Evolutionary conservation across 495 filamentous ascomycete species (phyloP).

Genomic region (Chaetomidium leptoderma): DNA sequence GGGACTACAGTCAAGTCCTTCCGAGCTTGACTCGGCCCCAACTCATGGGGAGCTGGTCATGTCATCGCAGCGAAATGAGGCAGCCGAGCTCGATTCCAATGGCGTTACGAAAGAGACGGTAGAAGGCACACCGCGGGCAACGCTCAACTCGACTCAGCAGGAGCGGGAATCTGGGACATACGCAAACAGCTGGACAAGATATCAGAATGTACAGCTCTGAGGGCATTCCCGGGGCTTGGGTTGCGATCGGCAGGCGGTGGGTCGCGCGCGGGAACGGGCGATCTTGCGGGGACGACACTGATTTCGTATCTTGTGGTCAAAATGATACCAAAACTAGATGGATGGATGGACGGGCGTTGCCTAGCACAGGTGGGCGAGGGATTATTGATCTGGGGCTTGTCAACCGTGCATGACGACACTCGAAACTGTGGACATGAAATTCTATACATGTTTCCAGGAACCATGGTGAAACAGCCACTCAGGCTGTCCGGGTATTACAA

Average conservation of each 20-base stretch:
- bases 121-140: slow-evolving; percentile 9
- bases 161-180: slow-evolving; percentile 19
- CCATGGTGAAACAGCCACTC: no score
- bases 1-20: background rate
- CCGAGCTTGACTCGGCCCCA: slow-evolving; percentile 23
- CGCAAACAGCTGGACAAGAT: slow-evolving; percentile 28
- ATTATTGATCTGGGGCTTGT: background rate
- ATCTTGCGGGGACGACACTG: background rate
- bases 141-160: slow-evolving; percentile 18
- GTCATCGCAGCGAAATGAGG: background rate
- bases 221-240: background rate
- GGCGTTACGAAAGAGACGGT: background rate
- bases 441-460: background rate
- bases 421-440: background rate
- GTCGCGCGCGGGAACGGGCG: background rate
- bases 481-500: slow-evolving; percentile 11
- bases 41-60: background rate
- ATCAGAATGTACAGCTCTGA: slow-evolving; percentile 19
- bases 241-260: background rate
- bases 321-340: slow-evolving; percentile 9
- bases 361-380: background rate
- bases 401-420: background rate
- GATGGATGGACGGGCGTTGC: no score
- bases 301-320: background rate
- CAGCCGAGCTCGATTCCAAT: background rate